Conservation (phyloP, 305 asterid species). For the Fraxinus baroniana region DNA sequence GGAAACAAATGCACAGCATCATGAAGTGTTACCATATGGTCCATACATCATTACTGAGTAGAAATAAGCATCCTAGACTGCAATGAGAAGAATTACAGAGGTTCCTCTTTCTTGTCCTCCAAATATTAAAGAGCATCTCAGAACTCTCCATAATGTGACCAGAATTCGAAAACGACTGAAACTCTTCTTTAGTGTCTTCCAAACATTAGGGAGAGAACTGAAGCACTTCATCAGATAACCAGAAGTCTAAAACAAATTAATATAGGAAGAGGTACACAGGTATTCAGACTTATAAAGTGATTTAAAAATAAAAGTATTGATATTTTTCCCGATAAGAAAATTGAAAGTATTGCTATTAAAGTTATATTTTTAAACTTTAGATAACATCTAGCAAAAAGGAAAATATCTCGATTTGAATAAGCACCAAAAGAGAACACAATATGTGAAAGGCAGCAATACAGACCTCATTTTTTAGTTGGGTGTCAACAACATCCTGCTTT, state of each 20-base stretch:
- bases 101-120: not conserved
- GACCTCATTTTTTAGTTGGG: slow-evolving; percentile 62
- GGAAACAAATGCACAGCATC: not conserved
- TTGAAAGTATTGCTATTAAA: not conserved
- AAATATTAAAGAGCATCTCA: not conserved
- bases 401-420: not conserved
- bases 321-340: not conserved
- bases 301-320: not conserved
- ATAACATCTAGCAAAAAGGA: not conserved
- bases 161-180: not conserved
- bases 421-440: slow-evolving; percentile 10
- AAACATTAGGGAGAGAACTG: slow-evolving; percentile 10
- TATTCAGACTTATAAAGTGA: not conserved
- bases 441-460: slow-evolving; percentile 20
- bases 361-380: not conserved
- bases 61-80: not conserved
- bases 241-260: slow-evolving; percentile 9
- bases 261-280: not conserved
- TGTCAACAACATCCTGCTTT: slow-evolving; percentile 36
- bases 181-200: not conserved
- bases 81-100: not conserved
- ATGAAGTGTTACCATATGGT: not conserved
- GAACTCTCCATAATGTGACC: not conserved
- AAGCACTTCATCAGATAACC: slow-evolving; percentile 6
- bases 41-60: not conserved